These are phyloP conservation scores for Fusarium haematococcum DNA, from an alignment of 2,329 filamentous ascomycete genomes.

Conservation along the genomic window DNA sequence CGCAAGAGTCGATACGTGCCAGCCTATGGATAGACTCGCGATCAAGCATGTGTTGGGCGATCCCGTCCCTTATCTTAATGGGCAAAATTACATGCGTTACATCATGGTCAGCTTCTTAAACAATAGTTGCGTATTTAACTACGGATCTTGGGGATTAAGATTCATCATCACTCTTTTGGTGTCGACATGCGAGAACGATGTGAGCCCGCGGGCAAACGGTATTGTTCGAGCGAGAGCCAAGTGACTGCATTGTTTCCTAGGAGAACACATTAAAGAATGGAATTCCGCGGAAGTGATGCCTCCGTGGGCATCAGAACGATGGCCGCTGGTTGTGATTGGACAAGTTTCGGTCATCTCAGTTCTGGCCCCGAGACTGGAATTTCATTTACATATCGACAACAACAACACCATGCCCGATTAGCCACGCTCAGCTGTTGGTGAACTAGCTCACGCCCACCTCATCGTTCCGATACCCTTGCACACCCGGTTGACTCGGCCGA, in stretches of 20 bases:
- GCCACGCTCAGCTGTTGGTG: background rate
- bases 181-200: background rate
- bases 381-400: constrained; percentile 11
- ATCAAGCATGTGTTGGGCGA: background rate
- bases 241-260: background rate
- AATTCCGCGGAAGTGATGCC: background rate
- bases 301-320: background rate
- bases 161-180: background rate
- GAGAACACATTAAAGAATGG: background rate
- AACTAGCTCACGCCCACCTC: background rate
- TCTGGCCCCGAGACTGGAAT: constrained; percentile 34
- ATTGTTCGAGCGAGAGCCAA: background rate
- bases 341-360: constrained; percentile 1
- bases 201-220: background rate
- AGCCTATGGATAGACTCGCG: background rate
- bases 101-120: background rate
- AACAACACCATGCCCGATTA: constrained; percentile 9
- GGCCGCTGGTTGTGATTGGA: background rate
- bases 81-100: background rate
- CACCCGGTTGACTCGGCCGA: constrained; percentile 19
- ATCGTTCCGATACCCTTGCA: background rate
- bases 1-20: background rate
- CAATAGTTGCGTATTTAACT: background rate
- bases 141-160: background rate
- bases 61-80: background rate